Evolutionary conservation across 2,329 filamentous ascomycete species (phyloP), one percentile per base, ranked within the genome.

Genomic region (Chaetomiaceae sp.): DNA sequence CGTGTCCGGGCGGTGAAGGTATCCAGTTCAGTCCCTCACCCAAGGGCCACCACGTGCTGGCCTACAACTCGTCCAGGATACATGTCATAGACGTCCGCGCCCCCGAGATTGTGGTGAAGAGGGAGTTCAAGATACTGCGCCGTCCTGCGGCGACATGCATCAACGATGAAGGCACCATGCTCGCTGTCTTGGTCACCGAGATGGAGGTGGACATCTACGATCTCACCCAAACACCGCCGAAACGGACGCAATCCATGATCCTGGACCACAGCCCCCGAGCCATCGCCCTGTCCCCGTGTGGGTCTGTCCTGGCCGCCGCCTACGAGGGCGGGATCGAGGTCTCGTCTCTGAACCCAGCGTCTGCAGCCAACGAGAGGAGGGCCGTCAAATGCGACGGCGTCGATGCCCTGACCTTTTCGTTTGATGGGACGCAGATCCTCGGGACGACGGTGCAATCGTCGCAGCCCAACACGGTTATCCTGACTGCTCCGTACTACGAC

Each of bases 321-420:
- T 95, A 91, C 66, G 83, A 89, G 62, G 87, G 87, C 49, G 88
- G 87, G n/a, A 91, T 96, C 55, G 90, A 96, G 66, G 87, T 96
- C 0, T 83, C 87, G 23, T 87, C 89, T 5, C 72, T 95, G 34
- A 81, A 80, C 42, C 74, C 83, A 2, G 79, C 75, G 47, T 82
- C 81, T 21, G 62, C 85, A 23, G 68, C 79, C 12, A 86, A 81
- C 0, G 85, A 90, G 58, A 78, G 85, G 60, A 77, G 88, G 58
- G 81, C 87, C 10, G 87, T 92, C 51, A 89, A 90, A 62, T 92
- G 87, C 62, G 83, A 87, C 62, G 79, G 78, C 2, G 85, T 91
- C 4, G 87, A 92, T 63, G 75, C 81, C 3, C 69, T 93, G 42
- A 77, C 82, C 3, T 93, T 93, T 63, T 91, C 87, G 0, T 79